These are phyloP conservation scores for Microsporum audouinii DNA, from an alignment of 2,329 filamentous ascomycete genomes.

Conservation along the genomic window DNA sequence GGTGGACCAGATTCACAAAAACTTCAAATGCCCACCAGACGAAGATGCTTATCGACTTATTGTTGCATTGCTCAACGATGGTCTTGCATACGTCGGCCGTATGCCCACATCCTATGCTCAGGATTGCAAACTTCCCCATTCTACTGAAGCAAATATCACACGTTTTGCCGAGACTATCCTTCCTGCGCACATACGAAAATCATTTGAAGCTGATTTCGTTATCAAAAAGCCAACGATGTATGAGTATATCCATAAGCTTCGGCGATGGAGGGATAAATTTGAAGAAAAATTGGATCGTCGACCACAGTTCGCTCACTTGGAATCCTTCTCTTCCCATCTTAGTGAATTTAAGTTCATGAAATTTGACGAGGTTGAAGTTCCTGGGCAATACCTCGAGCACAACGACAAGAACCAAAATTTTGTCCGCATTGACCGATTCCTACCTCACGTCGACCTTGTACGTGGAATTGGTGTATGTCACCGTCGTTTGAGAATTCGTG, in stretches of 20 bases:
- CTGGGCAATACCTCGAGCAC: conserved; percentile 91
- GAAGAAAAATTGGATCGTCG: conserved; percentile 93
- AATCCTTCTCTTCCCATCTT: conserved; percentile 77
- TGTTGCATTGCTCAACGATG: conserved; percentile 93
- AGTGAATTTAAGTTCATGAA: conserved; percentile 97
- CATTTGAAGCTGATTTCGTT: conserved; percentile 97
- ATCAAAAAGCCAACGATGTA: conserved; percentile 91
- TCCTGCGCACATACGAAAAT: conserved; percentile 85
- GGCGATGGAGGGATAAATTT: conserved; percentile 93
- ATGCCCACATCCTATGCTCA: conserved; percentile 77
- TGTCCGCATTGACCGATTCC: conserved; percentile 89
- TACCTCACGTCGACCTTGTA: conserved; percentile 88
- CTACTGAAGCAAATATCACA: conserved; percentile 92
- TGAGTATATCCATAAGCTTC: conserved; percentile 94
- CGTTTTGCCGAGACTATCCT: conserved; percentile 94
- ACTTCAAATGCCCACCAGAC: conserved; percentile 97
- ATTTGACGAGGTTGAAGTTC: conserved; percentile 96
- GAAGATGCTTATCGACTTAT: conserved; percentile 96
- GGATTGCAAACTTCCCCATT: conserved; percentile 77
- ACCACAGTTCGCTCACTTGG: conserved; percentile 59
- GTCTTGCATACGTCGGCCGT: conserved; percentile 79
- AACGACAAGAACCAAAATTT: conserved; percentile 99
- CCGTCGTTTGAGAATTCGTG: conserved; percentile 85
- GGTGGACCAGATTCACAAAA: conserved; percentile 97
- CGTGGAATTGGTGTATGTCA: conserved; percentile 85